phyloP scores from a whole-genome alignment of 2,329 filamentous ascomycete genomes.

The Pyrenophora tritici-repentis region DNA sequence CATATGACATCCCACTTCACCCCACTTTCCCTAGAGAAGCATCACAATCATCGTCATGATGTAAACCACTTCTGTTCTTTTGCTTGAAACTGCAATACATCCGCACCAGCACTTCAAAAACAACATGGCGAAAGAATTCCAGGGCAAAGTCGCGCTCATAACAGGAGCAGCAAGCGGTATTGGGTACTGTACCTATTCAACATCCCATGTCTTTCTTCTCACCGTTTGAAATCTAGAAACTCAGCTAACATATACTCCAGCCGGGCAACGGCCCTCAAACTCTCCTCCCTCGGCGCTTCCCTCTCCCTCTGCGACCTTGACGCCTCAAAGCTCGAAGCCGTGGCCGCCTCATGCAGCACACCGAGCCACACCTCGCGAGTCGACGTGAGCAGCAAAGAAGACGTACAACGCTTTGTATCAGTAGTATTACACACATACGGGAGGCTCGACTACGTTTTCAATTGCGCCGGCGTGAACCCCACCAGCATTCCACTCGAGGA shows the following conservation, averaged over 20 bases:
- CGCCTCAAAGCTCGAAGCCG: conserved; percentile 47
- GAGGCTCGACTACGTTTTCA: conserved; percentile 50
- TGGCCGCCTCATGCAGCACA: conserved; percentile 39
- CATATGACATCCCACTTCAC: conserved; percentile 40
- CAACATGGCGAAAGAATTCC: conserved; percentile 36
- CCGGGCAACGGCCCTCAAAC: conserved; percentile 53
- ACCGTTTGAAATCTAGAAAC: neutral
- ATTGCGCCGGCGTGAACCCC: conserved; percentile 57
- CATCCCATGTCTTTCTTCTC: neutral
- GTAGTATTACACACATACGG: conserved; percentile 43
- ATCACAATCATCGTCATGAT: conserved; percentile 18
- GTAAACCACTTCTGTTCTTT: neutral
- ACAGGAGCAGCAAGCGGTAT: conserved; percentile 53
- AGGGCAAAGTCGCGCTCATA: conserved; percentile 37
- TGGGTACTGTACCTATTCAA: conserved; percentile 38
- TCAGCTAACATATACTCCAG: conserved; percentile 28
- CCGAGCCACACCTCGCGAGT: conserved; percentile 43
- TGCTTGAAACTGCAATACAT: too few relatives aligned
- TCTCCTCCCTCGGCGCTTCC: conserved; percentile 53
- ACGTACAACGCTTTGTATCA: conserved; percentile 52
- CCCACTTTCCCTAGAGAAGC: conserved; percentile 36
- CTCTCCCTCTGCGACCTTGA: conserved; percentile 46
- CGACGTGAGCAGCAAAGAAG: conserved; percentile 53
- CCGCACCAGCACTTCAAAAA: neutral
- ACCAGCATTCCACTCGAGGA: conserved; percentile 49